A percentile compares a stretch with the other conserved stretches of the same genome.
phyloP scores from a whole-genome alignment of 306 rosid genomes.

The cucumber (Cucumis sativus) region Cucumber_9930_V3 NC_026655.2:26138501-26139000 shows the following conservation, averaged over 20 bases:
- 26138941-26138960: neutral
- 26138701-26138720: neutral
- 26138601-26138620: slow-evolving; percentile 72
- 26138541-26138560: neutral
- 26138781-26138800: neutral
- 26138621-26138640: slow-evolving; percentile 63
- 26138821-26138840: neutral
- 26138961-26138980: neutral
- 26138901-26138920: neutral
- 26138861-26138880: neutral
- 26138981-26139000: neutral
- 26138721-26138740: neutral
- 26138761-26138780: neutral
- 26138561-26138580: neutral
- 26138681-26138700: neutral
- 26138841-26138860: neutral
- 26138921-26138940: neutral
- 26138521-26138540: neutral
- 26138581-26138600: slow-evolving; percentile 72
- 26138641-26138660: slow-evolving; percentile 94
- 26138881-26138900: neutral
- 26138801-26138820: neutral
- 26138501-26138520: neutral
- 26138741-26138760: neutral
- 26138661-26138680: neutral